Conservation (phyloP, 148 eudicot species). For the Rhododendron henanense region DNA sequence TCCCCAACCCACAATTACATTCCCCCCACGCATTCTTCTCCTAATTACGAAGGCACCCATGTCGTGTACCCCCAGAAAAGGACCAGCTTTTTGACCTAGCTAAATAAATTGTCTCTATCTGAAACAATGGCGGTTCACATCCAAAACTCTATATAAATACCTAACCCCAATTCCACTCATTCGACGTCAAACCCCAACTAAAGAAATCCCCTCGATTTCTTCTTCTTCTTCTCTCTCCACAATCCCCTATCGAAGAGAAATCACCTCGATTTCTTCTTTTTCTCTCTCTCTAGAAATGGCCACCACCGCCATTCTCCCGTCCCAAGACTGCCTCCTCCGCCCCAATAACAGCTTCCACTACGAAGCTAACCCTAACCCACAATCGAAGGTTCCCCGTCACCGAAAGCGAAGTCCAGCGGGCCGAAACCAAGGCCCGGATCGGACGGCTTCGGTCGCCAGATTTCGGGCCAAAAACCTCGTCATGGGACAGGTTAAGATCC, state of each 20-base stretch:
- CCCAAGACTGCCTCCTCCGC: constrained; percentile 25
- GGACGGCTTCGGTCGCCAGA: neutral
- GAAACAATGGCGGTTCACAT: neutral
- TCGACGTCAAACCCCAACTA: neutral
- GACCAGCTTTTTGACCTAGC: neutral
- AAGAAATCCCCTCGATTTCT: neutral
- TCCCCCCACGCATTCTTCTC: neutral
- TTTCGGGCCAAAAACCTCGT: constrained; percentile 3
- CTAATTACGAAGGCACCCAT: neutral
- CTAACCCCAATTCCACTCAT: neutral
- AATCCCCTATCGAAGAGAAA: neutral
- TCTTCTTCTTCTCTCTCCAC: neutral
- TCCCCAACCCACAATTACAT: neutral
- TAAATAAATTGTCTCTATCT: too few species aligned
- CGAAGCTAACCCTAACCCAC: constrained; percentile 12
- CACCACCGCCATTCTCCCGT: constrained; percentile 31
- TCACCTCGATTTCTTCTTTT: neutral
- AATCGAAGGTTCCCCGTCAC: constrained; percentile 19
- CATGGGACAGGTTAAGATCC: constrained; percentile 23
- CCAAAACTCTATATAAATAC: neutral
- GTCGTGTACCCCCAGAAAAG: neutral
- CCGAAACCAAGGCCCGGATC: neutral
- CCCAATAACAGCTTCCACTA: constrained; percentile 8
- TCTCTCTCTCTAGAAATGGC: constrained; percentile 27
- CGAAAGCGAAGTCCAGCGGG: constrained; percentile 31